A percentile compares a stretch with the other conserved stretches of the same genome.
These are phyloP conservation scores for Fusarium euwallaceae DNA, from an alignment of 2,329 filamentous ascomycete genomes.

Conservation along the genomic window DNA sequence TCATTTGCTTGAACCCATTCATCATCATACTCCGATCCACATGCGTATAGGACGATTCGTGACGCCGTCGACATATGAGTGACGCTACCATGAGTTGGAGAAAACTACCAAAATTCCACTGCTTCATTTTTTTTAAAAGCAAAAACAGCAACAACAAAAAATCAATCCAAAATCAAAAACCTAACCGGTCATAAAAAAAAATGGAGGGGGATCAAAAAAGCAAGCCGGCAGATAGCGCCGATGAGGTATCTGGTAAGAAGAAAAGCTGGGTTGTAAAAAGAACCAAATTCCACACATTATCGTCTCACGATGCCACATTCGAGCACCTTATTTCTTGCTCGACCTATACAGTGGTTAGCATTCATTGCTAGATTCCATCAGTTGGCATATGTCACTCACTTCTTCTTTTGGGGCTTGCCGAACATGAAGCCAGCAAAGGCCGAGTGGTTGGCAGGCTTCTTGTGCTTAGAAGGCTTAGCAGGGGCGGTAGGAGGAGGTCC, in stretches of 20 bases:
- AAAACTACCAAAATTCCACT: conserved; percentile 35
- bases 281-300: conserved; percentile 36
- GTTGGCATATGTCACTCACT: conserved; percentile 40
- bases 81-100: conserved; percentile 41
- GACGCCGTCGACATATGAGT: conserved; percentile 43
- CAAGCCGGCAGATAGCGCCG: conserved; percentile 36
- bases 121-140: conserved; percentile 30
- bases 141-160: conserved; percentile 22
- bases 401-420: conserved; percentile 50
- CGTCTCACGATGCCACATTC: conserved; percentile 30
- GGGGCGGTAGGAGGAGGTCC: conserved; percentile 13
- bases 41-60: conserved; percentile 46
- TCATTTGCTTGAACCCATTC: conserved; percentile 39
- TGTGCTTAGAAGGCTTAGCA: conserved; percentile 40
- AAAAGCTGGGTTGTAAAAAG: conserved; percentile 33
- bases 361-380: neutral
- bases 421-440: conserved; percentile 44
- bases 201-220: conserved; percentile 33
- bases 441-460: conserved; percentile 39
- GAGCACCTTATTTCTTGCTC: conserved; percentile 41
- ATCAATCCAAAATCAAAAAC: conserved; percentile 21
- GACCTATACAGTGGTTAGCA: conserved; percentile 29
- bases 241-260: conserved; percentile 46
- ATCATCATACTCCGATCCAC: conserved; percentile 48
- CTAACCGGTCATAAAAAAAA: conserved; percentile 23